Conservation (phyloP, 2,329 filamentous ascomycete species). For the Leptographium wingfieldii region DNA sequence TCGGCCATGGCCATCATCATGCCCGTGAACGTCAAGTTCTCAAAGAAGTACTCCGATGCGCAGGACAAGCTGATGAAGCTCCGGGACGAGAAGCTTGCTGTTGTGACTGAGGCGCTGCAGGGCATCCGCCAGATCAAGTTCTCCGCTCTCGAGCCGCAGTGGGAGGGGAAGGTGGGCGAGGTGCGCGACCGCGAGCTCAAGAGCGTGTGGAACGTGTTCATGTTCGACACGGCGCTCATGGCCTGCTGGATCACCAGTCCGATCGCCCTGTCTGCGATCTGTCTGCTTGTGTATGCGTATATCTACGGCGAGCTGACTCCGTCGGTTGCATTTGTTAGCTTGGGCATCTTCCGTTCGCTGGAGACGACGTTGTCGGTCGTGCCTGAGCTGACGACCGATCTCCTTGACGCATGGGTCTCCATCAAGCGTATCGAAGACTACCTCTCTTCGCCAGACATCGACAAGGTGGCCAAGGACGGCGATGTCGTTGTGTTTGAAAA, state of each 20-base stretch:
- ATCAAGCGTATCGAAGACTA: conserved; percentile 60
- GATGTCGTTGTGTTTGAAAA: conserved; percentile 52
- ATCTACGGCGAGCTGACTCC: conserved; percentile 51
- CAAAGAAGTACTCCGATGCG: conserved; percentile 49
- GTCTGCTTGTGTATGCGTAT: conserved; percentile 55
- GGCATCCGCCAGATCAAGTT: conserved; percentile 82
- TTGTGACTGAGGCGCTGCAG: conserved; percentile 64
- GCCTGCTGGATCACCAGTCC: conserved; percentile 63
- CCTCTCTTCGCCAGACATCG: conserved; percentile 52
- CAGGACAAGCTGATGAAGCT: conserved; percentile 64
- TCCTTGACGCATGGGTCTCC: conserved; percentile 62
- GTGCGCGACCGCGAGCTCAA: conserved; percentile 54
- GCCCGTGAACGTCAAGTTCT: conserved; percentile 55
- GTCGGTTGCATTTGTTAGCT: conserved; percentile 67
- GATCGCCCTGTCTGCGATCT: conserved; percentile 58
- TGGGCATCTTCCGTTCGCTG: conserved; percentile 61
- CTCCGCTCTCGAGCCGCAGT: conserved; percentile 60
- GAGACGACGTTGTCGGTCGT: conserved; percentile 59
- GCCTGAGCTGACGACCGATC: conserved; percentile 59
- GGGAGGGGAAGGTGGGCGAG: conserved; percentile 56
- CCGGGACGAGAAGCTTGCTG: conserved; percentile 60
- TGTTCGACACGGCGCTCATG: conserved; percentile 48
- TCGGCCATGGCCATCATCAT: conserved; percentile 49
- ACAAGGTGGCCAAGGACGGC: conserved; percentile 38
- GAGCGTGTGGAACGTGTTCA: conserved; percentile 54